Evolutionary conservation across 2,329 filamentous ascomycete species (phyloP).

Genomic region (Diaporthe velutina): DNA sequence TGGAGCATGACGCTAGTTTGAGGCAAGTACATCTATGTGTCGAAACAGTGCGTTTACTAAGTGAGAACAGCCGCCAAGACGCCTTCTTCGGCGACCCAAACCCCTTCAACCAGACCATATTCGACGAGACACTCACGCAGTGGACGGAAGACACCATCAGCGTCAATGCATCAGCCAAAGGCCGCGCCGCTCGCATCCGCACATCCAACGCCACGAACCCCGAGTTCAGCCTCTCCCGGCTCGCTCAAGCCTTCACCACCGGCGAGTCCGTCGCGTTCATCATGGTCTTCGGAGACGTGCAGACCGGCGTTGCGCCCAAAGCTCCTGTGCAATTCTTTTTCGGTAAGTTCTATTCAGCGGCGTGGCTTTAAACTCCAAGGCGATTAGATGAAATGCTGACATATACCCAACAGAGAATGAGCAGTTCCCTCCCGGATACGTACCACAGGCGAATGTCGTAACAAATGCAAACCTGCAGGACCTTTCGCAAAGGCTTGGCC

Average conservation of each 20-base stretch:
- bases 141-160: constrained; percentile 36
- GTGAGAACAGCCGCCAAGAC: constrained; percentile 56
- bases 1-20: constrained; percentile 63
- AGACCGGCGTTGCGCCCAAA: constrained; percentile 53
- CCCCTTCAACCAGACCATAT: constrained; percentile 64
- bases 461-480: constrained; percentile 15
- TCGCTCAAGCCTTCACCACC: constrained; percentile 58
- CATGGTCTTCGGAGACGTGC: constrained; percentile 60
- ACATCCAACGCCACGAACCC: constrained; percentile 35
- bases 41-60: neutral
- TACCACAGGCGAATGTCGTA: constrained; percentile 19
- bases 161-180: constrained; percentile 29
- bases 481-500: constrained; percentile 18
- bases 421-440: constrained; percentile 32
- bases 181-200: constrained; percentile 27
- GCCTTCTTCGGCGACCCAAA: constrained; percentile 63
- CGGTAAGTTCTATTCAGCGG: constrained; percentile 45
- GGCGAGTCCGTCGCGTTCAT: constrained; percentile 63
- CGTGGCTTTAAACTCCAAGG: too few species aligned
- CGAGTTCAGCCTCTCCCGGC: constrained; percentile 54
- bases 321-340: constrained; percentile 59
- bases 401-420: constrained; percentile 25
- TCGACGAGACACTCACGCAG: constrained; percentile 44
- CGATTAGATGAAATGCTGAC: neutral
- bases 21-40: constrained; percentile 45